Conservation (phyloP, 495 filamentous ascomycete species). For the Aspergillus biplanus region DNA sequence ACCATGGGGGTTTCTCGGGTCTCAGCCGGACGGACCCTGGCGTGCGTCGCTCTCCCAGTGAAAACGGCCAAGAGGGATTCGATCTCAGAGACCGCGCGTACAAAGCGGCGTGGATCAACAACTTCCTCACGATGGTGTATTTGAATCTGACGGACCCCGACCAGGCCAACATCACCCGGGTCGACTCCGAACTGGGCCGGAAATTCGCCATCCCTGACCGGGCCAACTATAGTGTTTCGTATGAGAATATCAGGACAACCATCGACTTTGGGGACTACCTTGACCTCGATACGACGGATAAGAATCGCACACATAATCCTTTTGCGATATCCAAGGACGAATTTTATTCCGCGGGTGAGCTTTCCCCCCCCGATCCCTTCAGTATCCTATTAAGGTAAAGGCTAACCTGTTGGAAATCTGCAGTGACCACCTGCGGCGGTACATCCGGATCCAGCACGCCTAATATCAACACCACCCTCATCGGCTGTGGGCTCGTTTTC, state of each 20-base stretch:
- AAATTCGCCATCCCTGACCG: constrained; percentile 22
- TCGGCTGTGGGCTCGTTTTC: constrained; percentile 41
- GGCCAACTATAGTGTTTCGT: not conserved
- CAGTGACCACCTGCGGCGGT: constrained; percentile 12
- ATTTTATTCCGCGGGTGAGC: constrained; percentile 28
- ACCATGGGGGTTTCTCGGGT: constrained; percentile 44
- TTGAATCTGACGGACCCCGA: constrained; percentile 28
- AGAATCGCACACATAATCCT: constrained; percentile 7
- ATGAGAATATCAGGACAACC: constrained; percentile 29
- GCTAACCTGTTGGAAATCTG: not conserved
- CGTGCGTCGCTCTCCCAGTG: constrained; percentile 16
- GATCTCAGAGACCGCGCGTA: constrained; percentile 39
- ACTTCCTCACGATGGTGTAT: constrained; percentile 32
- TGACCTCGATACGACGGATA: not conserved
- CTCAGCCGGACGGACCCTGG: constrained; percentile 21
- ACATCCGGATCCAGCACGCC: not conserved
- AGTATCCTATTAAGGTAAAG: not conserved
- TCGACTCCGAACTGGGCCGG: constrained; percentile 37
- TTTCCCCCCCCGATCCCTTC: not conserved
- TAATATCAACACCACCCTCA: constrained; percentile 44
- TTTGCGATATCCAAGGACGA: not conserved
- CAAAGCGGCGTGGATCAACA: constrained; percentile 48
- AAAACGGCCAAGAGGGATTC: constrained; percentile 9
- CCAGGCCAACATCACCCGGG: not conserved
- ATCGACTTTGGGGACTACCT: constrained; percentile 23